Base-by-base conservation (phyloP, 2,329 filamentous ascomycete species). In the Arachnopeziza araneosa region DNA sequence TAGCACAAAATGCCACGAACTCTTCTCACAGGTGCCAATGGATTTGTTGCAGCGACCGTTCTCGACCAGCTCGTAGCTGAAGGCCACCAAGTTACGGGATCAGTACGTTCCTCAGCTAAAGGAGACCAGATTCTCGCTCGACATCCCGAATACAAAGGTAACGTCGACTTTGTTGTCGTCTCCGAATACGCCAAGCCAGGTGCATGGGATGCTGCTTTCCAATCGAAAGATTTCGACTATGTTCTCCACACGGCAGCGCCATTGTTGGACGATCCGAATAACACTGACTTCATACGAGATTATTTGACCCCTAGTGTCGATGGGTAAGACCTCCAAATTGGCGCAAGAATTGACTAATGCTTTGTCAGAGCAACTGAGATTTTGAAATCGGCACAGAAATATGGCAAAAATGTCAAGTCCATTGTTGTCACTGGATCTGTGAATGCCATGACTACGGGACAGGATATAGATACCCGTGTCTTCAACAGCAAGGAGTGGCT, bases 161-260 rank as follows among this genome's bases (percentile, higher is more conserved):
- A 70, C 24, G 60, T 74, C 10, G 65, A 69, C 23, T 68, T 73
- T 49, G 64, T 68, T n/a, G 62, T 71, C 21, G 67, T 74, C 4
- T 62, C 67, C 22, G 71, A 74, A 55, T 68, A 69, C 55, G 61
- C 68, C 17, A 61, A 64, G 9, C 52, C 66, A 44, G 64, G 60
- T 1, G 66, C 60, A n/a, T 71, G 70, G 67, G 69, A 73, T 57
- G 58, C 62, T 1, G 59, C 69, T 10, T 70, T 73, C 59, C 59
- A 67, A 50, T 61, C 60, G n/a, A 55, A 66, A 26, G 22, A 68
- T 6, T 68, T 71, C 60, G 70, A 73, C 56, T 66, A 71, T 56
- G 68, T 74, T 36, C 52, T 72, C 52, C 72, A 73, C 57, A 66
- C 66, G 49, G 72, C 72, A 9, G 70, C 71, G 9, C 72, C 71